phyloP scores from a whole-genome alignment of 495 filamentous ascomycete species.

The Xanthoparmelia taractica region DNA sequence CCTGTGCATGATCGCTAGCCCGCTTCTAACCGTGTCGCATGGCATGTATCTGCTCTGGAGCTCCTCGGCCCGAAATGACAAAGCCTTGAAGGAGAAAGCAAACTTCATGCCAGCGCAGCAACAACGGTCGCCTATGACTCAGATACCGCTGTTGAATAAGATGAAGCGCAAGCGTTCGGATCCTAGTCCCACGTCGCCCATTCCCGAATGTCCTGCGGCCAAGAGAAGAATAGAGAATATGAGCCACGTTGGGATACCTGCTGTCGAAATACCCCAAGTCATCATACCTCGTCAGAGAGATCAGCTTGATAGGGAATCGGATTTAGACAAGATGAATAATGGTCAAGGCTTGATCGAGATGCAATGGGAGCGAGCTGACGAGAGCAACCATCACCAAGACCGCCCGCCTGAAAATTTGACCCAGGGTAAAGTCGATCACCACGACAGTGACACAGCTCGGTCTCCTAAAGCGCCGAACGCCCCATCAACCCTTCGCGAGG shows the following conservation, averaged over 20 bases:
- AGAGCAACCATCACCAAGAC: not conserved
- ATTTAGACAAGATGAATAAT: not conserved
- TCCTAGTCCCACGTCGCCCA: constrained; percentile 26
- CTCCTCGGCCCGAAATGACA: constrained; percentile 48
- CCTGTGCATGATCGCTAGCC: constrained; percentile 6
- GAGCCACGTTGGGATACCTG: constrained; percentile 20
- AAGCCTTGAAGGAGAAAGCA: constrained; percentile 42
- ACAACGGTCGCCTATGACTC: constrained; percentile 35
- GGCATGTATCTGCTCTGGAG: constrained; percentile 56
- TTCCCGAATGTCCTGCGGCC: constrained; percentile 1
- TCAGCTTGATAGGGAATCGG: not conserved
- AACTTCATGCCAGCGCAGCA: constrained; percentile 37
- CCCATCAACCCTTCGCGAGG: constrained; percentile 49
- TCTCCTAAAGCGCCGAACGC: not conserved
- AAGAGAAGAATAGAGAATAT: constrained; percentile 13
- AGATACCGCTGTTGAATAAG: constrained; percentile 37
- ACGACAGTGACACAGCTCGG: not conserved
- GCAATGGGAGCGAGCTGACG: not conserved
- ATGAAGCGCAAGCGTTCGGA: constrained; percentile 51
- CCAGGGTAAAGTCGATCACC: not conserved
- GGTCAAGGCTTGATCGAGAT: not conserved
- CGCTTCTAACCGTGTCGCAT: constrained; percentile 34
- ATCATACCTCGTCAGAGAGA: not conserved
- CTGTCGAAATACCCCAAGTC: not conserved
- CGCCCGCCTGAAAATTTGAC: not conserved